Evolutionary conservation across 441 rosid genomes (phyloP), one percentile per base, ranked within the genome.

Genomic region (Eruca vesicaria): DNA sequence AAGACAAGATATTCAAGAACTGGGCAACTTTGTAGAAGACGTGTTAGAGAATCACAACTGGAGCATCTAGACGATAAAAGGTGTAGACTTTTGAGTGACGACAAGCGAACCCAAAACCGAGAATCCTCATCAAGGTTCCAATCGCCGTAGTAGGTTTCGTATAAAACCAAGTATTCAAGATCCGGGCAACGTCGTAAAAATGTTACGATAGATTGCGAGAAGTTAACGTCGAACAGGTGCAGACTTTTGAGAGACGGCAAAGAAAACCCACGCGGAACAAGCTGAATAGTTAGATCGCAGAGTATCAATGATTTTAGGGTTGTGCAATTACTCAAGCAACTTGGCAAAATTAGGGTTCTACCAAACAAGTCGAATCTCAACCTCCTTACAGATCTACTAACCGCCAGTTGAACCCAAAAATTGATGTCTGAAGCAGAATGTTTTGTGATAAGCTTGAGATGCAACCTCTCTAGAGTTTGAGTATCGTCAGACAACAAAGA

Each of bases 1-100:
- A n/a, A n/a, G n/a, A n/a, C n/a, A n/a, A 65, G 66, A 73, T 5
- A 1, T 19, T 66, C 71, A 73, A 73, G 71, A 41, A 19, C 28
- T 6, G 11, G 23, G 9, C 63, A 72, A 2, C 8, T 57, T 12
- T 8, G 0, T 28, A 65, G 57, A 10, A 65, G 65, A 12, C 16
- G n/a, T 5, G 38, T 10, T 26, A 56, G 20, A 65, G 43, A 11
- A 38, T 26, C 29, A 5, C 29, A 3, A 26, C 29, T 26, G 29
- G 3, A 3, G 29, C 29, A 3, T 26, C 4, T 26, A 26, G 29
- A 3, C 29, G 29, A 26, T 26, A 26, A 23, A 11, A 55, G 16
- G 60, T 55, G 60, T 3, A 55, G 60, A 55, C 29, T 55, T 21
- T 55, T 21, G 15, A 55, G 60, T 5, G 26, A 55, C n/a, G n/a